Evolutionary conservation across 306 rosid genomes (phyloP).

Genomic region (Gastrolobium bilobum): DNA sequence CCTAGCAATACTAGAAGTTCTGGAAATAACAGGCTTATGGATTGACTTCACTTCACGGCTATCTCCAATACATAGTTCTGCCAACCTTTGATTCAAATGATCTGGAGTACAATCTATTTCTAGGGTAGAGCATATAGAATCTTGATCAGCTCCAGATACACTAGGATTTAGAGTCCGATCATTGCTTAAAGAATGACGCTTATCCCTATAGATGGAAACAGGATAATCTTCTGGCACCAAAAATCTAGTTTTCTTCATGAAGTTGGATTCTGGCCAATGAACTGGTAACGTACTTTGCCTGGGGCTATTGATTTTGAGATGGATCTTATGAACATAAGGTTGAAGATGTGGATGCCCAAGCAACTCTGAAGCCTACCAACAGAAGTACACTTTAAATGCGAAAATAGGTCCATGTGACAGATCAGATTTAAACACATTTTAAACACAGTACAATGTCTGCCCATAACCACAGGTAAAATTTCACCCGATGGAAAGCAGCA

Average conservation of each 20-base stretch:
- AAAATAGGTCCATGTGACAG: constrained; percentile 45
- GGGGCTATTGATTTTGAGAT: constrained; percentile 85
- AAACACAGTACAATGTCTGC: constrained; percentile 21
- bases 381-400: constrained; percentile 53
- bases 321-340: constrained; percentile 80
- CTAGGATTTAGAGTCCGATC: constrained; percentile 86
- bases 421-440: constrained; percentile 33
- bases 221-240: constrained; percentile 63
- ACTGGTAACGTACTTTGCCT: constrained; percentile 69
- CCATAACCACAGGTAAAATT: constrained; percentile 24
- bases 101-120: constrained; percentile 74
- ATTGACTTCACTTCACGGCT: constrained; percentile 57
- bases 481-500: not conserved
- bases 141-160: constrained; percentile 83
- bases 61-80: constrained; percentile 59
- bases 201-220: constrained; percentile 57
- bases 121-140: constrained; percentile 72
- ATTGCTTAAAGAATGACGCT: constrained; percentile 67
- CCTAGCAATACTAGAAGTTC: constrained; percentile 59
- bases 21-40: constrained; percentile 62
- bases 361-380: constrained; percentile 87
- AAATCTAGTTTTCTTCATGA: constrained; percentile 82
- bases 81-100: constrained; percentile 58
- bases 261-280: constrained; percentile 66
- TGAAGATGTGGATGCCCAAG: constrained; percentile 88